Conservation (phyloP, 768 basidiomycete genomes). For the Suillus ampliporus region DNA sequence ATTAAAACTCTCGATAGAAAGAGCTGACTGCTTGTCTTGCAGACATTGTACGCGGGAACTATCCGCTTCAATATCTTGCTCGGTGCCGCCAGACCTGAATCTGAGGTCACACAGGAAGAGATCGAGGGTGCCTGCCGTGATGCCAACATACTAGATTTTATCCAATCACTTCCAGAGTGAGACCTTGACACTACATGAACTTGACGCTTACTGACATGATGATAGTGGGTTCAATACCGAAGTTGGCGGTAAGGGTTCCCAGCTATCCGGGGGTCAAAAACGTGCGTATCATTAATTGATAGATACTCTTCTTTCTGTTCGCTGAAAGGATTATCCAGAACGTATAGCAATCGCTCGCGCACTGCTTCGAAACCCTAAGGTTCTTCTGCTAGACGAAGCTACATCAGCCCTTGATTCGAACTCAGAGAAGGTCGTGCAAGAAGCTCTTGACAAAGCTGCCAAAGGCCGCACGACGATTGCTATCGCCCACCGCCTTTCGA, state of each 20-base stretch:
- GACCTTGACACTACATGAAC: constrained; percentile 27
- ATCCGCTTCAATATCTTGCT: constrained; percentile 91
- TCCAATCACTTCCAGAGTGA: constrained; percentile 79
- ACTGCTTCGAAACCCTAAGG: constrained; percentile 86
- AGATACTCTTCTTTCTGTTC: constrained; percentile 4
- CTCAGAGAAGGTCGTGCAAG: constrained; percentile 94
- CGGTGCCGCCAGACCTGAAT: constrained; percentile 75
- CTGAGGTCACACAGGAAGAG: constrained; percentile 85
- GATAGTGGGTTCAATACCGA: constrained; percentile 86
- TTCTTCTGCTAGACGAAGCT: constrained; percentile 87
- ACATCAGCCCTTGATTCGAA: constrained; percentile 91
- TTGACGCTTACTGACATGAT: constrained; percentile 16
- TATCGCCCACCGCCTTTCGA: constrained; percentile 93
- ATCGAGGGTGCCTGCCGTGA: constrained; percentile 84
- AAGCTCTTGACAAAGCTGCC: constrained; percentile 89
- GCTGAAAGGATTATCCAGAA: constrained; percentile 38
- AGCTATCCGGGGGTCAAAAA: constrained; percentile 89
- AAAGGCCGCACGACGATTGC: constrained; percentile 93
- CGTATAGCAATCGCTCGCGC: constrained; percentile 89
- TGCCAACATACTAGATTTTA: constrained; percentile 93
- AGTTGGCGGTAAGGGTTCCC: constrained; percentile 89
- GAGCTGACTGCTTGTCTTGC: constrained; percentile 2
- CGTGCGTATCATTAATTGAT: constrained; percentile 48
- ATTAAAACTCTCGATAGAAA: constrained; percentile 8
- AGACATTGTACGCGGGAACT: constrained; percentile 85